Conservation (phyloP, 495 filamentous ascomycete genomes). For the Aspergillus heteromorphus region DNA sequence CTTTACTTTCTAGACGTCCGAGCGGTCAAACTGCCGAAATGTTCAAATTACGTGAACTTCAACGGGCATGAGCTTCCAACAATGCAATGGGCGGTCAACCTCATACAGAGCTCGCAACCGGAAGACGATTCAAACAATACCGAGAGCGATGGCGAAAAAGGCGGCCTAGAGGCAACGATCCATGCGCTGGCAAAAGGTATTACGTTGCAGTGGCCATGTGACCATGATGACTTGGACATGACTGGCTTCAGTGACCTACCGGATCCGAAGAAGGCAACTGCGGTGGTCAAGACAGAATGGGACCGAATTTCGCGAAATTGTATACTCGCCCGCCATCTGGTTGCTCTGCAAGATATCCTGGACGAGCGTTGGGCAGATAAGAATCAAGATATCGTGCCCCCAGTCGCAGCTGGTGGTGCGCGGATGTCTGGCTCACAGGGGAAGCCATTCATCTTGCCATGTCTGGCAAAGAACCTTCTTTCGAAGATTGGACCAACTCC, state of each 20-base stretch:
- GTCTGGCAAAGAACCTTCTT: no score
- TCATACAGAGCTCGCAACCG: no score
- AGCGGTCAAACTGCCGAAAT: background rate
- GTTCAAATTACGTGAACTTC: no score
- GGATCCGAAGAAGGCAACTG: background rate
- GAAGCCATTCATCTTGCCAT: no score
- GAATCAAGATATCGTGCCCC: background rate
- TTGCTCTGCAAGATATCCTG: background rate
- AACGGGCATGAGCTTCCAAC: no score
- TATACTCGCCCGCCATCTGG: background rate
- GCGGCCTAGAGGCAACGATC: no score
- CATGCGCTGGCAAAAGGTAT: background rate
- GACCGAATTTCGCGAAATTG: background rate
- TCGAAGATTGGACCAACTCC: no score
- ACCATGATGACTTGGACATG: background rate
- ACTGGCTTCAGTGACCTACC: background rate
- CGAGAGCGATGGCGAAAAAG: background rate
- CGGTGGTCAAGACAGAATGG: background rate
- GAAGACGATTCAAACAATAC: no score
- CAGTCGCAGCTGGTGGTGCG: background rate
- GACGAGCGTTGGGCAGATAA: background rate
- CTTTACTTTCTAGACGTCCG: background rate
- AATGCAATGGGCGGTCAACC: no score
- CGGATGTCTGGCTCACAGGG: no score
- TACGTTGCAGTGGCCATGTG: background rate